phyloP scores from a whole-genome alignment of 1,284 basidiomycete species.

The Coniferiporia sulphurascens region DNA sequence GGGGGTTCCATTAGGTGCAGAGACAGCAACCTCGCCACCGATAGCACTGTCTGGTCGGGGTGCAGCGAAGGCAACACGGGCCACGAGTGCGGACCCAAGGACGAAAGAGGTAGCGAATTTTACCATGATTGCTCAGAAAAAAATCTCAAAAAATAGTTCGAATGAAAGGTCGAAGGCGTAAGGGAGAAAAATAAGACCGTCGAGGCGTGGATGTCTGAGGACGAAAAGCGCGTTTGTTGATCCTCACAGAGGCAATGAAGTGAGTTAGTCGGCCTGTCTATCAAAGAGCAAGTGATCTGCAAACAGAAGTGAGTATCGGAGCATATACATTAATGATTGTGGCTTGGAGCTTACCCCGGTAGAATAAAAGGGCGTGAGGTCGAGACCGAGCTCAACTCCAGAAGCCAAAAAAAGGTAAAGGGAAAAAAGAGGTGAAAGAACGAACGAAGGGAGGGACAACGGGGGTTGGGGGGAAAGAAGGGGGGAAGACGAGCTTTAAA shows the following conservation, averaged over 20 bases:
- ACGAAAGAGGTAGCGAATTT: slow-evolving; percentile 37
- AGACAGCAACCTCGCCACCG: slow-evolving; percentile 40
- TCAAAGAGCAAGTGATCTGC: slow-evolving; percentile 66
- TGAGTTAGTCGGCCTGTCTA: slow-evolving; percentile 40
- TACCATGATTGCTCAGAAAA: slow-evolving; percentile 18
- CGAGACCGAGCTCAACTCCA: slow-evolving; percentile 59
- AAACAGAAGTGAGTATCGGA: slow-evolving; percentile 8
- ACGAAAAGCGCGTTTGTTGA: slow-evolving; percentile 26
- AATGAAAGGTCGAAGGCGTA: slow-evolving; percentile 22
- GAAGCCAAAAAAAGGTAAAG: slow-evolving; percentile 30
- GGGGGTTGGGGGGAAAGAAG: slow-evolving; percentile 28
- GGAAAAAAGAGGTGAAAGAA: slow-evolving; percentile 36
- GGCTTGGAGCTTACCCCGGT: slow-evolving; percentile 36
- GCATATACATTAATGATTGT: slow-evolving; percentile 6
- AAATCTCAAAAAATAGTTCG: slow-evolving; percentile 37
- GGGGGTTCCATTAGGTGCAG: slow-evolving; percentile 38
- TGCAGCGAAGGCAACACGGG: slow-evolving; percentile 44
- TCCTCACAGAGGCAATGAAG: slow-evolving; percentile 52
- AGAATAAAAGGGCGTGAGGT: slow-evolving; percentile 48
- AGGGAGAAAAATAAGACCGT: slow-evolving; percentile 39
- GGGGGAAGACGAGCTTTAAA: slow-evolving; percentile 10
- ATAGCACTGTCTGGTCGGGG: slow-evolving; percentile 42
- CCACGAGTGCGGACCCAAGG: slow-evolving; percentile 46
- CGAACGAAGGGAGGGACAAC: slow-evolving; percentile 26
- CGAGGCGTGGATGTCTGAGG: slow-evolving; percentile 44